Evolutionary conservation across 345 rosid species (phyloP).

Genomic region (Citrus maxima): DNA sequence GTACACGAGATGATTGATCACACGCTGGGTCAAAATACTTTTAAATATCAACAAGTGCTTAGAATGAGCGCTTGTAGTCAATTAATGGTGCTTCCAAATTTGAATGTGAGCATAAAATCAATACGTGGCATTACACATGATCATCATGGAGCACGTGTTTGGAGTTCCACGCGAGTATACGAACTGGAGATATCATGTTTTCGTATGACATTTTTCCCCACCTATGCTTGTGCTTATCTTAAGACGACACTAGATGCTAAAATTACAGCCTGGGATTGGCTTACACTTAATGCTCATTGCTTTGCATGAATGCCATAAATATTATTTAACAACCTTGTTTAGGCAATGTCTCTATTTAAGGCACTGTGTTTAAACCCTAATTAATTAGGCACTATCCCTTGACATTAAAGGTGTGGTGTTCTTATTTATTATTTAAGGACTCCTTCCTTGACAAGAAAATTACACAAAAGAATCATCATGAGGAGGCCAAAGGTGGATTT

Average conservation of each 20-base stretch:
- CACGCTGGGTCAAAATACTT: background rate
- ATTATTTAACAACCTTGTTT: background rate
- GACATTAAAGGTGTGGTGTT: background rate
- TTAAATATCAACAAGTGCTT: background rate
- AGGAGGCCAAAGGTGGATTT: background rate
- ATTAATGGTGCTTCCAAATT: background rate
- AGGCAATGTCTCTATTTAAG: background rate
- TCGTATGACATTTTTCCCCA: background rate
- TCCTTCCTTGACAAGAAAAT: background rate
- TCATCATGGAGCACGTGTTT: background rate
- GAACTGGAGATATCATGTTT: background rate
- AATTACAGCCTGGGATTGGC: background rate
- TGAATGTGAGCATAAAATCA: background rate
- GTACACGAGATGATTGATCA: background rate
- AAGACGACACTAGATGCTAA: background rate
- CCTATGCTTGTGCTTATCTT: background rate
- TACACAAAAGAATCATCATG: background rate
- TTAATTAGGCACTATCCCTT: conserved; percentile 3
- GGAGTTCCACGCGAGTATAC: background rate
- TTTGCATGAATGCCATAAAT: background rate
- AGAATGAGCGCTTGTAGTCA: background rate
- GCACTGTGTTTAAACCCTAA: too few species aligned
- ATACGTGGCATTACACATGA: background rate
- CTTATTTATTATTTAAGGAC: background rate
- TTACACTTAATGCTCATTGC: background rate